Percentiles rank a stretch among this genome's conserved stretches.
Evolutionary conservation across 495 filamentous ascomycete genomes (phyloP).

Genomic region (Talaromyces thailandensis): DNA sequence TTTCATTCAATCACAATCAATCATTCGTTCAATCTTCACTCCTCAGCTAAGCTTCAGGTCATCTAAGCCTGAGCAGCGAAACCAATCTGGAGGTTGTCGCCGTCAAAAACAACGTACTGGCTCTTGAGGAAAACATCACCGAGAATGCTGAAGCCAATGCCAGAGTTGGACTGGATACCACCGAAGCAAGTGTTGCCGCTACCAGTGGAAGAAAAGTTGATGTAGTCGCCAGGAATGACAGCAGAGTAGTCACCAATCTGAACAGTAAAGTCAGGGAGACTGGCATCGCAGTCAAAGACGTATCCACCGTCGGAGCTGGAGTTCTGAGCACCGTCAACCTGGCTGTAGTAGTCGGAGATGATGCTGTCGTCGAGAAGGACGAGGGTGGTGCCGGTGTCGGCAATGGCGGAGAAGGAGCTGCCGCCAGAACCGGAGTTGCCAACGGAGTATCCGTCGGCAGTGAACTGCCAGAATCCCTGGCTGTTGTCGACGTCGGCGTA

Average conservation of each 20-base stretch:
- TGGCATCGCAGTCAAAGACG: constrained; percentile 53
- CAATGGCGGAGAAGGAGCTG: constrained; percentile 44
- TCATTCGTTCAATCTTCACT: neutral
- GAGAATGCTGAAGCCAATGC: constrained; percentile 59
- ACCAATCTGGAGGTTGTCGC: neutral
- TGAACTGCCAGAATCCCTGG: constrained; percentile 67
- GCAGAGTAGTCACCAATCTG: constrained; percentile 41
- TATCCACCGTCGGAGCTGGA: constrained; percentile 49
- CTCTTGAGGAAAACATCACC: constrained; percentile 75
- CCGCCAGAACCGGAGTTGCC: constrained; percentile 35
- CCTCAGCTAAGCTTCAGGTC: neutral
- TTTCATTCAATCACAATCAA: neutral
- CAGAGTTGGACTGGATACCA: constrained; percentile 52
- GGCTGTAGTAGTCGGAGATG: constrained; percentile 54
- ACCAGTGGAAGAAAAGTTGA: constrained; percentile 48
- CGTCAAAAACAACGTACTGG: constrained; percentile 68
- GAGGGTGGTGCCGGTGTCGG: constrained; percentile 65
- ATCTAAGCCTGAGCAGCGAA: constrained; percentile 8
- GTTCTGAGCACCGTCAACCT: constrained; percentile 44
- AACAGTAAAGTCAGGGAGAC: constrained; percentile 54
- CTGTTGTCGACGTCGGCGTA: constrained; percentile 41
- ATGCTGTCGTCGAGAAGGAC: constrained; percentile 49
- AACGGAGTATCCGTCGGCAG: constrained; percentile 50
- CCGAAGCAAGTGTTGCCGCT: constrained; percentile 65
- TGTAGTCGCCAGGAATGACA: constrained; percentile 51